Conservation (phyloP, 2,329 filamentous ascomycete genomes). For the Alternaria sp. region DNA sequence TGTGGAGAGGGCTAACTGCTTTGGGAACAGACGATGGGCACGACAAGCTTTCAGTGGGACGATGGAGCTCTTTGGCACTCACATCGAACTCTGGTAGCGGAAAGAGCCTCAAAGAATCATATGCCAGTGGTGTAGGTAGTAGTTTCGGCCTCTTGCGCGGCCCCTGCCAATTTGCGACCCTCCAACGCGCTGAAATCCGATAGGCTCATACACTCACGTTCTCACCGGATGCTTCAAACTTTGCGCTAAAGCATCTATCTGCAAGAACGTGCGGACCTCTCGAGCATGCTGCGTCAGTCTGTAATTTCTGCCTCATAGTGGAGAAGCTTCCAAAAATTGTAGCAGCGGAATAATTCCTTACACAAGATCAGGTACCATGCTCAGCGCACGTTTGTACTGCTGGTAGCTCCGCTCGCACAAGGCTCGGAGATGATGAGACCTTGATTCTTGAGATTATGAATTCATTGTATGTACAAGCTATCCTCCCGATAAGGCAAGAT, state of each 20-base stretch:
- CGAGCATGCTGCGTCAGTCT: not conserved
- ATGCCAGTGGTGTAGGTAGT: not conserved
- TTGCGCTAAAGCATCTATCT: not conserved
- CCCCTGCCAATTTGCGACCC: not conserved
- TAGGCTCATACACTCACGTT: not conserved
- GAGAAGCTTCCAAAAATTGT: not conserved
- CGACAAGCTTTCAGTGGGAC: not conserved
- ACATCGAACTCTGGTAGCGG: not conserved
- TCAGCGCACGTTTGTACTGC: not conserved
- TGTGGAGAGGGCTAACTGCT: not conserved
- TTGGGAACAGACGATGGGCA: not conserved
- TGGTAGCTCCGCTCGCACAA: not conserved
- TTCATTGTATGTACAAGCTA: no score
- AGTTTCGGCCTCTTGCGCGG: not conserved
- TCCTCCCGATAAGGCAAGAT: no score
- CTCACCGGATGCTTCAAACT: not conserved
- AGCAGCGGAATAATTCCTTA: not conserved
- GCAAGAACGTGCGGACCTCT: no score
- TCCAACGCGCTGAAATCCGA: not conserved
- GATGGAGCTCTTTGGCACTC: not conserved
- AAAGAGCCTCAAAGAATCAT: not conserved
- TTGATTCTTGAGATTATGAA: no score
- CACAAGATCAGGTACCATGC: not conserved
- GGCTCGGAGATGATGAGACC: not conserved
- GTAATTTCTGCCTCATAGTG: not conserved